These are phyloP conservation scores for Actinomucor elegans DNA, from an alignment of 371 early-diverging fungal species.

Conservation along the genomic window DNA sequence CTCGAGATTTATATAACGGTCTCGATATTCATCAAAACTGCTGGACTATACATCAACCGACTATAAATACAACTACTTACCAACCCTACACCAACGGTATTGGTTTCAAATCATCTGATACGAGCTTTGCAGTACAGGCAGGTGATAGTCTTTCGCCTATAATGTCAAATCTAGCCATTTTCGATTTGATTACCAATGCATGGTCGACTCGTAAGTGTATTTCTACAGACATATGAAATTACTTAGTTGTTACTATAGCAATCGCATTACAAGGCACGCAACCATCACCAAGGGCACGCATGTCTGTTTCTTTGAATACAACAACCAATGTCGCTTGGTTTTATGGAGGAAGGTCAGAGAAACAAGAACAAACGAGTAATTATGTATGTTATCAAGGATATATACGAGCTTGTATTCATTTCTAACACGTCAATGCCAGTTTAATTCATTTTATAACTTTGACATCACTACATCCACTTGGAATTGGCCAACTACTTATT, in stretches of 20 bases:
- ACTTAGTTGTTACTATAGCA: background rate
- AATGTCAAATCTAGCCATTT: slow-evolving; percentile 7
- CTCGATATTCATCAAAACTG: slow-evolving; percentile 16
- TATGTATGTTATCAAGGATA: too few species aligned
- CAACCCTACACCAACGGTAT: slow-evolving; percentile 13
- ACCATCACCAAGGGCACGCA: slow-evolving; percentile 15
- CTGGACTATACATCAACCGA: slow-evolving; percentile 3
- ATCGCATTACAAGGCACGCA: background rate
- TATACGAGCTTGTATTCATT: too few species aligned
- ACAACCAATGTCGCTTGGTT: slow-evolving; percentile 14
- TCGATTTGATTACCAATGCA: slow-evolving; percentile 1
- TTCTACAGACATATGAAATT: background rate
- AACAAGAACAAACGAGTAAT: background rate
- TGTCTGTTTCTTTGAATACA: slow-evolving; percentile 16
- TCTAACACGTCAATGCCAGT: too few species aligned
- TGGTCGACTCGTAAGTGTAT: slow-evolving; percentile 16
- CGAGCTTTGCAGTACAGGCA: slow-evolving; percentile 13
- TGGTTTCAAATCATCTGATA: slow-evolving; percentile 9
- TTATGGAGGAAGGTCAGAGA: slow-evolving; percentile 19
- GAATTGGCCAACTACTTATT: slow-evolving; percentile 17
- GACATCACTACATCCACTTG: slow-evolving; percentile 14
- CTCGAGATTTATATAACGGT: slow-evolving; percentile 25
- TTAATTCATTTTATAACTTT: slow-evolving; percentile 14
- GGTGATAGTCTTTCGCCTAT: slow-evolving; percentile 6
- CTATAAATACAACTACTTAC: background rate